phyloP scores from a whole-genome alignment of 371 early-diverging fungal species.

The Rhizopus arrhizus region DNA sequence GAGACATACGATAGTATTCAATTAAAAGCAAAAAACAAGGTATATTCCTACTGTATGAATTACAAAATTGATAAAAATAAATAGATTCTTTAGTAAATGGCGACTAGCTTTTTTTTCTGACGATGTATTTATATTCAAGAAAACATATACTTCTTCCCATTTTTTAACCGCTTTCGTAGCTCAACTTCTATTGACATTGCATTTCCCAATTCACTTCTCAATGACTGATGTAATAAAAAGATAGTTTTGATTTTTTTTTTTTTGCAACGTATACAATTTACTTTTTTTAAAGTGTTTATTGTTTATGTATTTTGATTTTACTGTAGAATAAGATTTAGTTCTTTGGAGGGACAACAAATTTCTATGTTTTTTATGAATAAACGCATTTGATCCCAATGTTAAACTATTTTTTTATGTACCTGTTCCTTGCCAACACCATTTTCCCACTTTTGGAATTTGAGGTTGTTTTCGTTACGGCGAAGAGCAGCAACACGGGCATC shows the following conservation, averaged over 20 bases:
- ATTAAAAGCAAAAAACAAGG: not conserved
- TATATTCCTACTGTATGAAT: not conserved
- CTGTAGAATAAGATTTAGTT: slow-evolving; percentile 28
- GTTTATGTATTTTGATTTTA: not conserved
- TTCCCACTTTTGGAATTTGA: slow-evolving; percentile 83
- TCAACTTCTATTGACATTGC: not conserved
- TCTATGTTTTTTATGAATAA: not conserved
- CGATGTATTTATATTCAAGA: not conserved
- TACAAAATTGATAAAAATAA: not conserved
- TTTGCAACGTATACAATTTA: not conserved
- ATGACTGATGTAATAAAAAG: not conserved
- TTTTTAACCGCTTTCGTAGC: not conserved
- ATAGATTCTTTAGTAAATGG: not conserved
- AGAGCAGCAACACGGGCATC: slow-evolving; percentile 70
- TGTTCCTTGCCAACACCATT: slow-evolving; percentile 74
- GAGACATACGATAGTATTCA: not conserved
- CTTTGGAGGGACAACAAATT: slow-evolving; percentile 4
- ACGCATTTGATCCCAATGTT: no score
- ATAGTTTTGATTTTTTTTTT: not conserved
- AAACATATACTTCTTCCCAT: not conserved
- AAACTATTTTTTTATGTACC: slow-evolving; percentile 34
- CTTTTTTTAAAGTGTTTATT: not conserved
- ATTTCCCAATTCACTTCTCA: not conserved
- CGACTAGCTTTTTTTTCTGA: not conserved
- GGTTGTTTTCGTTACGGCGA: slow-evolving; percentile 75